Evolutionary conservation across 257 asterid species (phyloP).

Genomic region (Craterostigma plantagineum): DNA sequence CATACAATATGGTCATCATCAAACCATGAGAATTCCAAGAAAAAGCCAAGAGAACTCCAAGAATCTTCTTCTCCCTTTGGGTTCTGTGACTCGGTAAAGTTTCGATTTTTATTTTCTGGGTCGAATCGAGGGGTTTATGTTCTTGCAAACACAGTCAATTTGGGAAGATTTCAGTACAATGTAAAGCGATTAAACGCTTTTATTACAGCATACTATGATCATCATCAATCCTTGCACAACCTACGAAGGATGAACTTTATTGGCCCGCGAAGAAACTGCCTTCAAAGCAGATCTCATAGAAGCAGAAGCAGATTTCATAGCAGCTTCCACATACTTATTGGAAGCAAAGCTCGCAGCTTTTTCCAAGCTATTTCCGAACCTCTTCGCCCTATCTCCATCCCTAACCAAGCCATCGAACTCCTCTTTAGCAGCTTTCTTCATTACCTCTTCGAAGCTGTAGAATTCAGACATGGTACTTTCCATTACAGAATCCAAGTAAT

Average conservation of each 20-base stretch:
- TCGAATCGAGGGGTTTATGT: too few relatives aligned
- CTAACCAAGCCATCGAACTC: conserved; percentile 32
- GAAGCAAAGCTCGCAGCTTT: conserved; percentile 48
- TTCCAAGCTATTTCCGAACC: conserved; percentile 40
- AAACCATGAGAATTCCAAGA: too few relatives aligned
- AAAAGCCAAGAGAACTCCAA: too few relatives aligned
- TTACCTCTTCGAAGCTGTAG: conserved; percentile 58
- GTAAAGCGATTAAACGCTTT: too few relatives aligned
- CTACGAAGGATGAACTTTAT: conserved; percentile 82
- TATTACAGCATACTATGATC: too few relatives aligned
- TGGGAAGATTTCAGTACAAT: too few relatives aligned
- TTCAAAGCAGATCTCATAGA: conserved; percentile 69
- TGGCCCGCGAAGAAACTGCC: conserved; percentile 31
- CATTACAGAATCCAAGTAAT: conserved; percentile 51
- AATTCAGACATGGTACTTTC: conserved; percentile 87
- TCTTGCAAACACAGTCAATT: too few relatives aligned
- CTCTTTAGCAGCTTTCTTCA: conserved; percentile 22
- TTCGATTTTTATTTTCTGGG: too few relatives aligned
- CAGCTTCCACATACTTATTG: conserved; percentile 62
- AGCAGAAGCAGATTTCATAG: conserved; percentile 52
- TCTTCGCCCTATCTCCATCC: conserved; percentile 39
- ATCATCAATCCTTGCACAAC: background rate
- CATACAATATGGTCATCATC: too few relatives aligned
- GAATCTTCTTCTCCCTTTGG: too few relatives aligned
- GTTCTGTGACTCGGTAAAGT: too few relatives aligned